Percentiles rank a stretch among this genome's conserved stretches.
Conservation (phyloP, 2,329 filamentous ascomycete genomes). For the Botrytis squamosa region DNA sequence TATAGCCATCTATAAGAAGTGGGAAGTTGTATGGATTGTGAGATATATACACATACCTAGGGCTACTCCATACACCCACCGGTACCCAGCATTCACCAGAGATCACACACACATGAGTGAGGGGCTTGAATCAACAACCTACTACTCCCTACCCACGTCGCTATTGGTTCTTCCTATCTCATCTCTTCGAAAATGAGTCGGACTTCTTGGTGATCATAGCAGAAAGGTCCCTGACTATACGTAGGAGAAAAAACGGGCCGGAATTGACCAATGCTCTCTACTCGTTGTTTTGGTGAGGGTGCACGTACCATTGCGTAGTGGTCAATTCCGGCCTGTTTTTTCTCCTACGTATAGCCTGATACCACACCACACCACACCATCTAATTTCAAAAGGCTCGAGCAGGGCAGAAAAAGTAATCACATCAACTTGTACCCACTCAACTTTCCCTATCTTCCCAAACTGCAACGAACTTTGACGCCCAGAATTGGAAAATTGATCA, state of each 20-base stretch:
- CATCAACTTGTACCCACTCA: background rate
- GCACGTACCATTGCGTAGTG: too few species aligned
- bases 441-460: background rate
- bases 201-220: slow-evolving; percentile 4
- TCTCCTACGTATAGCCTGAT: too few species aligned
- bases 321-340: too few species aligned
- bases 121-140: background rate
- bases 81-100: background rate
- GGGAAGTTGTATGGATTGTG: background rate
- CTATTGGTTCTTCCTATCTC: background rate
- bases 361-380: background rate
- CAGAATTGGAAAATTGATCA: background rate
- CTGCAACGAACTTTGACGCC: background rate
- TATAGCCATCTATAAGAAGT: background rate
- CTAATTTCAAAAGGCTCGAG: background rate
- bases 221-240: background rate
- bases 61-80: too few species aligned
- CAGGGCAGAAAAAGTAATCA: slow-evolving; percentile 1
- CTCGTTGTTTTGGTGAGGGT: too few species aligned
- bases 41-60: background rate
- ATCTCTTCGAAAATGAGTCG: background rate
- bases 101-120: background rate
- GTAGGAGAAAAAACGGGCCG: too few species aligned
- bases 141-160: background rate
- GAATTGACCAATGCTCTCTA: too few species aligned